These are phyloP conservation scores for Eucalyptus regnans DNA, from an alignment of 345 rosid species.

Conservation along the genomic window DNA sequence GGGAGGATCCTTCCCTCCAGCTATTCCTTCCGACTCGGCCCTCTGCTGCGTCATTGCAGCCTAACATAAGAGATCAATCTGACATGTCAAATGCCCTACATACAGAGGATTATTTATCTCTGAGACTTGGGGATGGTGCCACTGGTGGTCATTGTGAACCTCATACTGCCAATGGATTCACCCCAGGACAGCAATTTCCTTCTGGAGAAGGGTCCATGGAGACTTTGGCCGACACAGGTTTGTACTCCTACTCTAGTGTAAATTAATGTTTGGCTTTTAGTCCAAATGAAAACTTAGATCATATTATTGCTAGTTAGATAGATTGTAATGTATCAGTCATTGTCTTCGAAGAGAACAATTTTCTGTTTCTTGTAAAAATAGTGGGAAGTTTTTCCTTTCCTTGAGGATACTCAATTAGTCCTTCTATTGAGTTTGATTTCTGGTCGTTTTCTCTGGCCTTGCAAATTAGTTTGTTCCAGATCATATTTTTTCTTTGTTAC, in stretches of 20 bases:
- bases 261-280: not conserved
- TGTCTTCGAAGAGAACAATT: not conserved
- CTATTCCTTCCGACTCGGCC: conserved; percentile 84
- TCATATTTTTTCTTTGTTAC: not conserved
- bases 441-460: not conserved
- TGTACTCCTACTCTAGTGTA: conserved; percentile 15
- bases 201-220: conserved; percentile 37
- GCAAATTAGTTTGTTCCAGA: not conserved
- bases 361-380: not conserved
- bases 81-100: conserved; percentile 64
- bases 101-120: conserved; percentile 87
- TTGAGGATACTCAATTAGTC: not conserved
- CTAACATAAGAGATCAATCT: conserved; percentile 51
- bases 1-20: conserved; percentile 90
- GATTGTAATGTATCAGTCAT: not conserved
- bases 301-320: not conserved
- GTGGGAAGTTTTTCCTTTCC: not conserved
- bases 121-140: conserved; percentile 76
- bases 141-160: conserved; percentile 36
- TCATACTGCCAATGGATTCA: conserved; percentile 35
- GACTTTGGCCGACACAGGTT: conserved; percentile 68
- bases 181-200: conserved; percentile 39
- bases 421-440: not conserved
- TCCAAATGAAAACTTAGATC: not conserved
- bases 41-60: conserved; percentile 48